These are phyloP conservation scores for Cystobasidium tubakii DNA, from an alignment of 768 basidiomycete species.

Conservation along the genomic window DNA sequence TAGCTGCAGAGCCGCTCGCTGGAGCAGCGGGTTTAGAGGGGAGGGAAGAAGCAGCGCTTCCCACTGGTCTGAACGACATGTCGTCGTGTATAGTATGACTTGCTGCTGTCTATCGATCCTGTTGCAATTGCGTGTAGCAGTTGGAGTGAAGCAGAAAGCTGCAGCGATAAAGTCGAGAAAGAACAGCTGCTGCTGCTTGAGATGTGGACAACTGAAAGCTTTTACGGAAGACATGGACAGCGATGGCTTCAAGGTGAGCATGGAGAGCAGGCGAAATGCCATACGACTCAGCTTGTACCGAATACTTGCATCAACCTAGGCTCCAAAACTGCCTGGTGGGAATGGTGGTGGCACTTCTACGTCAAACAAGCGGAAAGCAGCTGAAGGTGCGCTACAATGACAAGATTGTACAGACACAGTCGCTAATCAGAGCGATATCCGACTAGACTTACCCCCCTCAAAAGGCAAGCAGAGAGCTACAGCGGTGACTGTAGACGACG, in stretches of 20 bases:
- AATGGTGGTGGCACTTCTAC: neutral
- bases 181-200: neutral
- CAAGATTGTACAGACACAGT: neutral
- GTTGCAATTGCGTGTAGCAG: neutral
- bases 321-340: conserved; percentile 31
- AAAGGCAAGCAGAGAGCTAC: conserved; percentile 36
- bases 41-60: neutral
- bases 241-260: conserved; percentile 29
- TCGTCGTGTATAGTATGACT: neutral
- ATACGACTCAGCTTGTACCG: neutral
- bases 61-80: conserved; percentile 24
- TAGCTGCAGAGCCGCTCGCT: neutral
- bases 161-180: neutral
- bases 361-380: conserved; percentile 21
- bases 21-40: neutral
- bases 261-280: no score
- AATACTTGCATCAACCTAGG: no score
- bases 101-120: neutral
- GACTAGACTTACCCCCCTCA: neutral
- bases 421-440: neutral
- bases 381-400: conserved; percentile 13
- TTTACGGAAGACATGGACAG: neutral
- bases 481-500: conserved; percentile 24
- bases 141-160: neutral
- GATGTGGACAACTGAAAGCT: neutral